Conservation (phyloP, 129 eudicot species). For the Centaurea solstitialis region DNA sequence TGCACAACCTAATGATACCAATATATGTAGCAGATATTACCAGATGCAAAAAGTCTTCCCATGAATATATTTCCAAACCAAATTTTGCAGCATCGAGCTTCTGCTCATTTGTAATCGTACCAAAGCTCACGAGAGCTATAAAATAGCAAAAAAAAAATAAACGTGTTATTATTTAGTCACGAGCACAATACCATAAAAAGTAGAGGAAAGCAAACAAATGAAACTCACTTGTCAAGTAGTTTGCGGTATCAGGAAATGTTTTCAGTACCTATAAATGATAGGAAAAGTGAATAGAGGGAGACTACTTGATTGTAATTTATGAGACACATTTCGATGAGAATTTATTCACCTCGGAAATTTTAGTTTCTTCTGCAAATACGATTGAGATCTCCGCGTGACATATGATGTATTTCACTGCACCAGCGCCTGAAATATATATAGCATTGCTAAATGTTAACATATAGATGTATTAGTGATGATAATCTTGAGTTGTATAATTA, state of each 20-base stretch:
- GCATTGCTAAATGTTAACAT: too few relatives aligned
- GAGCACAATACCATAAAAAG: background rate
- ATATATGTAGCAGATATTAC: conserved; percentile 26
- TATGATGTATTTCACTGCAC: conserved; percentile 81
- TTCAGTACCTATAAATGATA: conserved; percentile 57
- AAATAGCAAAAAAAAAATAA: background rate
- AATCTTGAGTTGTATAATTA: background rate
- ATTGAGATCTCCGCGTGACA: conserved; percentile 84
- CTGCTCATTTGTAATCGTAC: conserved; percentile 58
- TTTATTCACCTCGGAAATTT: conserved; percentile 69
- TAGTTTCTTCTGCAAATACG: conserved; percentile 67
- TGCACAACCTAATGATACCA: background rate
- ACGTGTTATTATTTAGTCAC: background rate
- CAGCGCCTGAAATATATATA: conserved; percentile 59
- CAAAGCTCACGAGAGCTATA: conserved; percentile 92
- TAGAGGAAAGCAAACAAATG: background rate
- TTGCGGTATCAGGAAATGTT: conserved; percentile 57
- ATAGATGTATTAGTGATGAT: background rate
- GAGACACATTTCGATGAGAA: background rate
- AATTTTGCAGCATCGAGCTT: conserved; percentile 51
- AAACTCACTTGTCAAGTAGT: conserved; percentile 75
- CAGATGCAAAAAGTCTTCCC: conserved; percentile 82
- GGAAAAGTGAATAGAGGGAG: background rate
- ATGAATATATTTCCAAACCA: conserved; percentile 61
- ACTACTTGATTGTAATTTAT: too few relatives aligned